Base-by-base conservation (phyloP, 805 yeast genomes). In the Myxozyma geophila region DNA sequence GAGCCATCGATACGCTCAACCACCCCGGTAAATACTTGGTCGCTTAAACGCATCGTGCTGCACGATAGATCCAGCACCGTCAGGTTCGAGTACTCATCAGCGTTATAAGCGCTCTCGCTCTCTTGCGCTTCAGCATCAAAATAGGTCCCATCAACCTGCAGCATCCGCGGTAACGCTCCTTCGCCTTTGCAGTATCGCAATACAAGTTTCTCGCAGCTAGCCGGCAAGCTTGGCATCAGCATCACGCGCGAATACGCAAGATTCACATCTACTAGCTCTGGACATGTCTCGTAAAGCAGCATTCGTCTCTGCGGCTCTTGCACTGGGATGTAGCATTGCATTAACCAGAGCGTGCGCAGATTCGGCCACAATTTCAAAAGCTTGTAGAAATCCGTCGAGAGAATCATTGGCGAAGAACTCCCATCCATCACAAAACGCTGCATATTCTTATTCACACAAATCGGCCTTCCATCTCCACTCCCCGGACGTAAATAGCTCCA, bases 361-460 rank as follows among this genome's bases (percentile, higher is more conserved):
- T 54, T 60, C 5, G 64, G 64, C 52, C 58, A 40, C 48, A 54
- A 17, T 2, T 40, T 35, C 4, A 60, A 44, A 19, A 60, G 23
- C 33, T 21, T 50, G 54, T 56, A 50, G 28, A 60, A 54, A 2
- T 51, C 58, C 41, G 44, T 7, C 36, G 49, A 46, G 21, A 52
- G 19, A 51, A 36, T 6, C 23, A 60, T 17, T 10, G 35, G 13
- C 49, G 41, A n/a, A 10, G 54, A 28, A 43, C 53, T 17, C 19
- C 50, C 37, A 28, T 46, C 46, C 43, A 53, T 23, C 33, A 41
- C 57, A 7, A 53, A 41, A 10, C 41, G 13, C 15, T 28, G 57
- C 48, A 53, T 15, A 23, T 41, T 53, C 21, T 13, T 8, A 28
- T 53, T 53, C 9, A 8, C 39, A 10, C 13, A 55, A 9, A 19